Conservation (phyloP, 768 basidiomycete genomes). For the Sarcodon aspratus region DNA sequence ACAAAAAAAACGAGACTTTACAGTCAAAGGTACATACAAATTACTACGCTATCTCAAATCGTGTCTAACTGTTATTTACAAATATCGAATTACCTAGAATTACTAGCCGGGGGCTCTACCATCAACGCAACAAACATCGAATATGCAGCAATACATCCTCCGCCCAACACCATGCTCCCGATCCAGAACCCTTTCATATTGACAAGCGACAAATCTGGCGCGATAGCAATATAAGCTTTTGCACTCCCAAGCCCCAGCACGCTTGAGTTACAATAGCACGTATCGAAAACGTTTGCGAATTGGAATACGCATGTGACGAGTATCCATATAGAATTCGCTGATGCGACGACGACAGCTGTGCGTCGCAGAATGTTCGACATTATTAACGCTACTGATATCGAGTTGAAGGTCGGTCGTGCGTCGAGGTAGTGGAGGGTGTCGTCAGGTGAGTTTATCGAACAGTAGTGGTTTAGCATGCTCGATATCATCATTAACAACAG, state of each 20-base stretch:
- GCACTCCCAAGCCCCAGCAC: slow-evolving; percentile 1
- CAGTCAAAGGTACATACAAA: too few relatives aligned
- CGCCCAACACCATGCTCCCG: neutral
- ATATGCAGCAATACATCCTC: neutral
- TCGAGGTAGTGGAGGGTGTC: neutral
- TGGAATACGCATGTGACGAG: slow-evolving; percentile 18
- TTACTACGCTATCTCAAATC: too few relatives aligned
- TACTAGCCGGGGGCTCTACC: neutral
- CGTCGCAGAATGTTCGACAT: slow-evolving; percentile 14
- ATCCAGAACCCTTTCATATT: neutral
- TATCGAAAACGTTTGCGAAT: slow-evolving; percentile 14
- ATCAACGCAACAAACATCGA: neutral
- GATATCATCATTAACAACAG: slow-evolving; percentile 1
- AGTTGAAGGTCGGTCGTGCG: neutral
- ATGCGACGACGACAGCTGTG: slow-evolving; percentile 17
- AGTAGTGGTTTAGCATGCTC: neutral
- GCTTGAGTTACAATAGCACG: slow-evolving; percentile 20
- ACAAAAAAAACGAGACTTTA: too few relatives aligned
- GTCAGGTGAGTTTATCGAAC: too few relatives aligned
- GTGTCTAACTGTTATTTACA: too few relatives aligned
- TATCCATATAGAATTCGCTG: slow-evolving; percentile 15
- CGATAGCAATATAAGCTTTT: neutral
- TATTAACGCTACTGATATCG: neutral
- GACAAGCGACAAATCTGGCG: neutral
- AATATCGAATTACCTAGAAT: too few relatives aligned